These are phyloP conservation scores for Leccinum pachyderme DNA, from an alignment of 1,284 basidiomycete species.

Conservation along the genomic window DNA sequence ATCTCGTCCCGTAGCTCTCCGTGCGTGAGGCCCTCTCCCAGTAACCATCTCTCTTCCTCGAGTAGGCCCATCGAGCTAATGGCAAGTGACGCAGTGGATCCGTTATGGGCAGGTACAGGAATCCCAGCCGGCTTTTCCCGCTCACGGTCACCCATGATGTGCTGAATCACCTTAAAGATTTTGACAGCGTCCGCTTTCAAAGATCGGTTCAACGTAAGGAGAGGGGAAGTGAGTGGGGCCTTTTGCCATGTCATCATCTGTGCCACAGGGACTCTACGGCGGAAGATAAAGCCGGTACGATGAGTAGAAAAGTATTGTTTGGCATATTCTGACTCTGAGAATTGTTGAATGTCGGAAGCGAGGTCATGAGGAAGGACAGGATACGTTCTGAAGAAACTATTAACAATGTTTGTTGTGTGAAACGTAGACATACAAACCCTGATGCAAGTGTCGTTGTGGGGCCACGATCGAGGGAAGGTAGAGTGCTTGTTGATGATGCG, in stretches of 20 bases:
- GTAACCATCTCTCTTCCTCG: conserved; percentile 85
- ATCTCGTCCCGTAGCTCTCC: conserved; percentile 89
- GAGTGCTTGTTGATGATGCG: conserved; percentile 35
- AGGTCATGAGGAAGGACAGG: conserved; percentile 73
- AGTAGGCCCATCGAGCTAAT: conserved; percentile 46
- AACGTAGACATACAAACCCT: conserved; percentile 46
- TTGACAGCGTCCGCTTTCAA: conserved; percentile 77
- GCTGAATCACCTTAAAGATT: conserved; percentile 86
- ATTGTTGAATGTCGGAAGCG: conserved; percentile 79
- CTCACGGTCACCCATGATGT: conserved; percentile 89
- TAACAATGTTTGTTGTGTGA: conserved; percentile 3
- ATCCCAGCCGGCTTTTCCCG: conserved; percentile 55
- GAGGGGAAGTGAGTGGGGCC: conserved; percentile 65
- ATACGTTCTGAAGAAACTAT: conserved; percentile 25
- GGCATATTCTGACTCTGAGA: conserved; percentile 81
- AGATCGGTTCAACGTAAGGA: conserved; percentile 66
- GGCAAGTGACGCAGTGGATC: conserved; percentile 54
- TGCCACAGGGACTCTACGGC: conserved; percentile 73
- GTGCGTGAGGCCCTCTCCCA: conserved; percentile 72
- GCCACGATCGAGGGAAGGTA: conserved; percentile 19
- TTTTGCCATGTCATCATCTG: conserved; percentile 92
- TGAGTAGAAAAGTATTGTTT: conserved; percentile 87
- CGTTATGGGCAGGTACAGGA: conserved; percentile 48
- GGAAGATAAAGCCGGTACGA: conserved; percentile 79
- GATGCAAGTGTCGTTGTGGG: conserved; percentile 54